phyloP scores from a whole-genome alignment of 1,139 yeast genomes.

The Candida labiduridarum region DNA sequence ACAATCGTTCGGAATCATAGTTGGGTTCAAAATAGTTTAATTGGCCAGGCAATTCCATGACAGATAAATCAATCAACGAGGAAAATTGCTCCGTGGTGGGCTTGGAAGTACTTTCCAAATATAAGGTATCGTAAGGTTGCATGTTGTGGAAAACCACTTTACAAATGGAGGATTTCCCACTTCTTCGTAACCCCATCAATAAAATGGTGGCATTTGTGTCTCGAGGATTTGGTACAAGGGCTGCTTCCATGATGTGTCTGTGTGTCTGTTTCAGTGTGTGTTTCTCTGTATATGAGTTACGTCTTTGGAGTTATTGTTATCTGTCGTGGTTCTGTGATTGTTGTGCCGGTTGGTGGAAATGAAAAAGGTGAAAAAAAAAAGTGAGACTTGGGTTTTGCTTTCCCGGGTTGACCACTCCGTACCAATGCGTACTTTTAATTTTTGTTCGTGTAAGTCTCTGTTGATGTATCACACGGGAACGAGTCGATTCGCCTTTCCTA shows the following conservation, averaged over 20 bases:
- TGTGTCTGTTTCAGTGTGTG: no score
- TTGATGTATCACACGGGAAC: no score
- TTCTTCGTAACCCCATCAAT: slow-evolving; percentile 80
- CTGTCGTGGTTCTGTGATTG: background rate
- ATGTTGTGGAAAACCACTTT: slow-evolving; percentile 95
- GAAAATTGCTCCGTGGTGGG: slow-evolving; percentile 81
- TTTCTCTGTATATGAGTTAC: background rate
- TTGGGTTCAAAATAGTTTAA: slow-evolving; percentile 84
- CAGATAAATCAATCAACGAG: slow-evolving; percentile 82
- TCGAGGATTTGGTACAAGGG: slow-evolving; percentile 23
- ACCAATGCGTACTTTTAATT: background rate
- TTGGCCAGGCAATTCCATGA: slow-evolving; percentile 97
- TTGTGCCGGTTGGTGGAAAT: background rate
- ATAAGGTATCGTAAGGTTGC: slow-evolving; percentile 93
- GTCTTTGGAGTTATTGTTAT: background rate
- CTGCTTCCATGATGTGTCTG: slow-evolving; percentile 30
- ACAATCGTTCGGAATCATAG: slow-evolving; percentile 75
- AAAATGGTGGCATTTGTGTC: slow-evolving; percentile 72
- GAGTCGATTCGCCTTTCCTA: no score
- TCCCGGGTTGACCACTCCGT: background rate
- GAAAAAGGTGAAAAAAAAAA: background rate
- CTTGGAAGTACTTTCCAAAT: slow-evolving; percentile 85
- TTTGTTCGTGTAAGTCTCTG: background rate
- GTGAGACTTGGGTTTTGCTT: background rate
- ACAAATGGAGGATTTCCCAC: slow-evolving; percentile 89